Evolutionary conservation across 768 basidiomycete genomes (phyloP), one percentile per base, ranked within the genome.

Genomic region (Mycena galopus): DNA sequence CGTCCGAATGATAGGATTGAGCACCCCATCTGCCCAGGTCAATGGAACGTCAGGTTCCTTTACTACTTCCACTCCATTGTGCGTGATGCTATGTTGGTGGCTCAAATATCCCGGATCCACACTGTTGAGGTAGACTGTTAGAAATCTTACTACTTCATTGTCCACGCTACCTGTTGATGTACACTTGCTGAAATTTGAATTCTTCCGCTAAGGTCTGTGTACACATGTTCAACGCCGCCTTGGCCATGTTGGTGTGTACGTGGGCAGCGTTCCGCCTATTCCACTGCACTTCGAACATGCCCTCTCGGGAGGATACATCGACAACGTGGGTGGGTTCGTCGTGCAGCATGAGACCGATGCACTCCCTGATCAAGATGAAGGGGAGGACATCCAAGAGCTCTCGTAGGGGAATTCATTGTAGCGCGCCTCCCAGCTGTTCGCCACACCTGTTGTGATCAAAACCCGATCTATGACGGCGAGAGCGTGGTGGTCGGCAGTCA

Each of bases 91-190:
- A 10, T 81, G 80, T 60, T 81, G 82, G 35, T 81, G 82, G 73
- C 83, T 84, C 78, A 82, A 76, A 59, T 82, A 84, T 10, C 81
- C 83, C 21, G 81, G 83, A 71, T 84, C 82, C 21, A 84, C 83
- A 0, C 78, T 77, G 65, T n/a, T n/a, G n/a, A n/a, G n/a, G n/a
- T n/a, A n/a, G n/a, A n/a, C n/a, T n/a, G n/a, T n/a, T n/a, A n/a
- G n/a, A n/a, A n/a, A n/a, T n/a, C n/a, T n/a, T n/a, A n/a, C n/a
- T n/a, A n/a, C n/a, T n/a, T n/a, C n/a, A n/a, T n/a, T n/a, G n/a
- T n/a, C n/a, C n/a, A n/a, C n/a, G n/a, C n/a, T n/a, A n/a, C n/a
- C n/a, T n/a, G n/a, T 83, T 83, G 33, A 83, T 80, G 9, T 79
- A 79, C 3, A 84, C 78, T 17, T 77, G 76, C 51, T 77, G 73